Conservation (phyloP, 257 asterid species). For the Eucommia ulmoides region DNA sequence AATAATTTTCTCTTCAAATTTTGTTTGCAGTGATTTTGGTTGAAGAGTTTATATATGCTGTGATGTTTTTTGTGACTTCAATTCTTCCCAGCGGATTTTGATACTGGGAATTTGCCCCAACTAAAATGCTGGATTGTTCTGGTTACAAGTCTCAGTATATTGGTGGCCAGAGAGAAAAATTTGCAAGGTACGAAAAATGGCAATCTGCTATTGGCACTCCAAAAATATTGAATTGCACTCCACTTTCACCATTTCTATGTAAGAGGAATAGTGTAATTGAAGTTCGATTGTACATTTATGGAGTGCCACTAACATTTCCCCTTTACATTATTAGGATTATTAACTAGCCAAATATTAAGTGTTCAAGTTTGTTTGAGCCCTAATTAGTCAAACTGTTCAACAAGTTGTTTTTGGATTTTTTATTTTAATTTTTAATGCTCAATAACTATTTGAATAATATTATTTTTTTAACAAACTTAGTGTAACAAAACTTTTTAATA, state of each 20-base stretch:
- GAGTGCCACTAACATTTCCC: background rate
- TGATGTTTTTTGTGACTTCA: background rate
- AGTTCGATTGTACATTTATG: background rate
- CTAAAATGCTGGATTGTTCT: constrained; percentile 48
- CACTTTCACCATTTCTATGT: background rate
- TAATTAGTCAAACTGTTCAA: no score
- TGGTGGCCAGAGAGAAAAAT: constrained; percentile 75
- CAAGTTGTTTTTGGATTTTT: no score
- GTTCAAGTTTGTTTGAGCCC: background rate
- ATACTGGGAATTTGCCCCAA: constrained; percentile 3
- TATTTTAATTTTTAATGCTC: no score
- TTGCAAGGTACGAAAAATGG: constrained; percentile 47
- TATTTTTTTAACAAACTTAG: no score
- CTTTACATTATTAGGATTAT: no score
- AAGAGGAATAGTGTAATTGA: background rate
- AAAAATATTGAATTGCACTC: background rate
- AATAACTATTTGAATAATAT: no score
- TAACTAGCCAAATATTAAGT: background rate
- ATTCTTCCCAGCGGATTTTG: constrained; percentile 13
- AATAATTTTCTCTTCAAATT: no score
- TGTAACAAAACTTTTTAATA: no score
- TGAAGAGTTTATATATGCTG: constrained; percentile 7
- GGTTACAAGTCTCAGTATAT: constrained; percentile 49
- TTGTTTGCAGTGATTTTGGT: no score
- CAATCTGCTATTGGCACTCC: background rate